A percentile compares a stretch with the other conserved stretches of the same genome.
phyloP scores from a whole-genome alignment of 345 rosid genomes.

The Fremontodendron californicum region DNA sequence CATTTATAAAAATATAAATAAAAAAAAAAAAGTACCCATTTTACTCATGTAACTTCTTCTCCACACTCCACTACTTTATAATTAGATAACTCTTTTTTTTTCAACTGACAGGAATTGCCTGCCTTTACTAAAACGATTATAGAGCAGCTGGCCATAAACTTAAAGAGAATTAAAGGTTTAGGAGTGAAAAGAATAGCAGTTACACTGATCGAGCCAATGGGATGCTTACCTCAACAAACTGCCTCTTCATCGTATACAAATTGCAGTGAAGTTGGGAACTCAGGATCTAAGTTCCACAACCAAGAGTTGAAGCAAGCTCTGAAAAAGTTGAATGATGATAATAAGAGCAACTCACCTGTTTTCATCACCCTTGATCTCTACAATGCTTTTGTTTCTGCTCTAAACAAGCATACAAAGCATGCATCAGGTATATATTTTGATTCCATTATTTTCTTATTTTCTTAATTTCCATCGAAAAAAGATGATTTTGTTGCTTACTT shows the following conservation, averaged over 20 bases:
- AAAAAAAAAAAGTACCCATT: too few relatives aligned
- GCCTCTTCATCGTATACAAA: slow-evolving; percentile 10
- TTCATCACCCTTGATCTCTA: slow-evolving; percentile 30
- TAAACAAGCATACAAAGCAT: neutral
- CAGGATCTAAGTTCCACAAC: slow-evolving; percentile 24
- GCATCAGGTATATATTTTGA: slow-evolving; percentile 9
- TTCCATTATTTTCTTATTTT: neutral
- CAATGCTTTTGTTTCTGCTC: slow-evolving; percentile 18
- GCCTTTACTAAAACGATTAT: slow-evolving; percentile 13
- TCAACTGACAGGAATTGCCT: slow-evolving; percentile 11
- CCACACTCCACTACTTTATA: too few relatives aligned
- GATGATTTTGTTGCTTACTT: too few relatives aligned
- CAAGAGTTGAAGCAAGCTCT: slow-evolving; percentile 12
- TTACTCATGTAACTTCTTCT: too few relatives aligned
- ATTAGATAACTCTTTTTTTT: neutral
- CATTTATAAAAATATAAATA: too few relatives aligned
- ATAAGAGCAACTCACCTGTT: neutral
- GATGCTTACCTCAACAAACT: slow-evolving; percentile 29
- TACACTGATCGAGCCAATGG: slow-evolving; percentile 24
- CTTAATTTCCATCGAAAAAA: too few relatives aligned
- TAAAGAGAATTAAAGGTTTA: slow-evolving; percentile 15
- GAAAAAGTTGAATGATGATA: slow-evolving; percentile 22
- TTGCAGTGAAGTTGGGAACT: slow-evolving; percentile 24
- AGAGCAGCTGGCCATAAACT: slow-evolving; percentile 15
- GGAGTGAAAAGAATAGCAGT: slow-evolving; percentile 29